Percentiles rank a stretch among this genome's conserved stretches.
phyloP scores from a whole-genome alignment of 1,284 basidiomycete species.

The Leccinum colubrinum region DNA sequence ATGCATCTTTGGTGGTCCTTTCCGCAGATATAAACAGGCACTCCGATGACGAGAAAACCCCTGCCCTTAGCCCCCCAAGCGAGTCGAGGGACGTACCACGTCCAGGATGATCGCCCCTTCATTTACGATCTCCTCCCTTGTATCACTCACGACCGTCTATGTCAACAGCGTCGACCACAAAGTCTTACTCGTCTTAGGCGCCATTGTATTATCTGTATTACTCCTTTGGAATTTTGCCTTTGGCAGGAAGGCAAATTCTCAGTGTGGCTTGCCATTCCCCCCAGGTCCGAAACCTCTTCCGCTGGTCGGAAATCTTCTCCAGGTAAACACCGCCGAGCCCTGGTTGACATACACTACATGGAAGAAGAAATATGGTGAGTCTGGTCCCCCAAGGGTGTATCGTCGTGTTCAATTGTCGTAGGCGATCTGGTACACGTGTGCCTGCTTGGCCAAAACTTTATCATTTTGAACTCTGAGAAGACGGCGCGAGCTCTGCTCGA shows the following conservation, averaged over 20 bases:
- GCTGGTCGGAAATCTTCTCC: constrained; percentile 20
- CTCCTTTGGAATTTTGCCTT: constrained; percentile 2
- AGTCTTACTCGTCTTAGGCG: not conserved
- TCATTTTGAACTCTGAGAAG: constrained; percentile 27
- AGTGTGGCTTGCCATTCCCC: constrained; percentile 11
- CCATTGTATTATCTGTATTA: not conserved
- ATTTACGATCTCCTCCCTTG: constrained; percentile 6
- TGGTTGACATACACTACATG: constrained; percentile 26
- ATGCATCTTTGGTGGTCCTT: not conserved
- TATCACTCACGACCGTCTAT: not conserved
- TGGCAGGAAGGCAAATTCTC: not conserved
- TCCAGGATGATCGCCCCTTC: not conserved
- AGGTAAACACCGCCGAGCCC: constrained; percentile 19
- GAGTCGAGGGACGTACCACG: not conserved
- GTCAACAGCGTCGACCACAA: not conserved
- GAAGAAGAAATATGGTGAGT: constrained; percentile 21
- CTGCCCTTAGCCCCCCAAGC: constrained; percentile 4
- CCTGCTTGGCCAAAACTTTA: constrained; percentile 23
- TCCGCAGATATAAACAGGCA: constrained; percentile 7
- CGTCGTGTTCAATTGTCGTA: constrained; percentile 4
- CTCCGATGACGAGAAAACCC: not conserved
- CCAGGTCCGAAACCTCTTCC: constrained; percentile 25
- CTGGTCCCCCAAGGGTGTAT: not conserved
- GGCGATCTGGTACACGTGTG: constrained; percentile 24
- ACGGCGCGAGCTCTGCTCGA: constrained; percentile 22